These are phyloP conservation scores for Exophiala dermatitidis DNA, from an alignment of 2,329 filamentous ascomycete genomes.

Conservation along the genomic window DNA sequence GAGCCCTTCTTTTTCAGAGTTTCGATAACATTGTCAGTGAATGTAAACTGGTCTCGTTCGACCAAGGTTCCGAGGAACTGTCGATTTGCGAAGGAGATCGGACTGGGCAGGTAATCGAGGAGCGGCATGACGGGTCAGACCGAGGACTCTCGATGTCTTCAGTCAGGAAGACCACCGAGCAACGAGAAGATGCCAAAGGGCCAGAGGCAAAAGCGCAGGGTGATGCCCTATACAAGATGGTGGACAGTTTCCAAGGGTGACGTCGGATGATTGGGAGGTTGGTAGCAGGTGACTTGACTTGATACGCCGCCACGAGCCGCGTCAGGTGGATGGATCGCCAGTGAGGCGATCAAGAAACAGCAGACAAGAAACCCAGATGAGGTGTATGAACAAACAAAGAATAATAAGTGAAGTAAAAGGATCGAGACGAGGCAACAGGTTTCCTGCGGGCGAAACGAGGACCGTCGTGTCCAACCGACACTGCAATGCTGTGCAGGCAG, in stretches of 20 bases:
- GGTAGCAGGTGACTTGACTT: neutral
- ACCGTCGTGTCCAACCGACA: neutral
- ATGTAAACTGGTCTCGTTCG: constrained; percentile 20
- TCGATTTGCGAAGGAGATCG: constrained; percentile 20
- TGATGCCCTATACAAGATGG: neutral
- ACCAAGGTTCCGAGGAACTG: constrained; percentile 15
- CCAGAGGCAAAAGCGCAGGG: neutral
- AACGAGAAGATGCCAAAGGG: neutral
- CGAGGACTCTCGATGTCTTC: neutral
- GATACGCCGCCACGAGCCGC: neutral
- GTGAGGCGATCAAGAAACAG: neutral
- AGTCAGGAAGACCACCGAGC: neutral
- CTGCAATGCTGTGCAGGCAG: neutral
- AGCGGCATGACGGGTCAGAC: constrained; percentile 18
- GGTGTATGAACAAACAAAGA: neutral
- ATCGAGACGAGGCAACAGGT: neutral
- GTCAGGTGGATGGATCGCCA: neutral
- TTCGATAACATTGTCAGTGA: constrained; percentile 13
- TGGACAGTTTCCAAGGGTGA: neutral
- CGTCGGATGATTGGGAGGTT: neutral
- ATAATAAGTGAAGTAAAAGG: neutral
- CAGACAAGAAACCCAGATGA: neutral
- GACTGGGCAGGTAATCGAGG: constrained; percentile 23
- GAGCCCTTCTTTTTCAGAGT: constrained; percentile 6
- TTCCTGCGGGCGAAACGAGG: neutral